Evolutionary conservation across 2,329 filamentous ascomycete species (phyloP).

Genomic region (Plectosphaerella sp.): DNA sequence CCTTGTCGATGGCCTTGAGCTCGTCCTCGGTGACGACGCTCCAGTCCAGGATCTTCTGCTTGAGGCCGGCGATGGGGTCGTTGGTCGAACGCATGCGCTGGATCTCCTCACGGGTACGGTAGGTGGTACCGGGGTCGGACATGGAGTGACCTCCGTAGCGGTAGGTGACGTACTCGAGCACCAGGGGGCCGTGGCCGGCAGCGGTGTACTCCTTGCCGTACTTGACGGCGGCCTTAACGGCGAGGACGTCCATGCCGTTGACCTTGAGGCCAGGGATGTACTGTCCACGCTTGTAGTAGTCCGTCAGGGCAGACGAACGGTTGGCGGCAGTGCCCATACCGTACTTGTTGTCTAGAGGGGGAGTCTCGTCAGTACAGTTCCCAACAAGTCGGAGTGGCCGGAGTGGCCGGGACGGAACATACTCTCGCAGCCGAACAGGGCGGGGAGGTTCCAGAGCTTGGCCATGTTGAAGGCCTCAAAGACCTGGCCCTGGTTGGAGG

Average conservation of each 20-base stretch:
- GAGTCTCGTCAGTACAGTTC: neutral
- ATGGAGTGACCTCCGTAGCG: conserved; percentile 99
- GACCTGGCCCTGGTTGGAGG: conserved; percentile 98
- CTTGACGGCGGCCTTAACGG: conserved; percentile 92
- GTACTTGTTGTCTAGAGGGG: conserved; percentile 89
- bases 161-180: conserved; percentile 99
- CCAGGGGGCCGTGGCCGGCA: conserved; percentile 83
- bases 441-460: conserved; percentile 95
- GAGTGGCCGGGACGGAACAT: conserved; percentile 33
- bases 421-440: conserved; percentile 98
- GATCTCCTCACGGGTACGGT: conserved; percentile 98
- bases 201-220: conserved; percentile 87
- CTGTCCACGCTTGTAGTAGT: conserved; percentile 99
- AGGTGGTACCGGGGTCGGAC: conserved; percentile 98
- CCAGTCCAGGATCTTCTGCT: conserved; percentile 98
- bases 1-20: conserved; percentile 94
- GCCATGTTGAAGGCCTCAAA: conserved; percentile 99
- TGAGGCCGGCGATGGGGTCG: conserved; percentile 95
- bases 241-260: conserved; percentile 98
- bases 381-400: neutral
- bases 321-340: conserved; percentile 97
- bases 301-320: conserved; percentile 90
- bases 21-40: conserved; percentile 86
- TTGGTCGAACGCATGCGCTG: conserved; percentile 99
- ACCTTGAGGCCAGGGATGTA: conserved; percentile 99